Percentiles rank a stretch among this genome's conserved stretches.
phyloP scores from a whole-genome alignment of 495 filamentous ascomycete genomes.

The Penicillium subrubescens region DNA sequence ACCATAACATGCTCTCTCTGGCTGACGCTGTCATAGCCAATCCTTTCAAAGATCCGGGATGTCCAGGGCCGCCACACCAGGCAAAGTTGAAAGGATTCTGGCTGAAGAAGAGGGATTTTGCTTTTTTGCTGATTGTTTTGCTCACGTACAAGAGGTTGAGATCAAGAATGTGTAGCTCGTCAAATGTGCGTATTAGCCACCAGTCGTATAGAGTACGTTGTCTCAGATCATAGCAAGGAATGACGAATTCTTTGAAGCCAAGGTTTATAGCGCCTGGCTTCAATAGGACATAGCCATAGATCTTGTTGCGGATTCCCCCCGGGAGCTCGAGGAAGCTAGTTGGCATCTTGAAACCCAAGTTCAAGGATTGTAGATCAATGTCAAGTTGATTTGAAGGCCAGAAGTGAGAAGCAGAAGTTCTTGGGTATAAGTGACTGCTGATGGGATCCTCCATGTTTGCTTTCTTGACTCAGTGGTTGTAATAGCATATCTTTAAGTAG shows the following conservation, averaged over 20 bases:
- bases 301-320: neutral
- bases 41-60: neutral
- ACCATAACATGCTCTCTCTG: neutral
- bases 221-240: too few species aligned
- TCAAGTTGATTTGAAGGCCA: too few species aligned
- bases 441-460: neutral
- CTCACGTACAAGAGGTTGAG: neutral
- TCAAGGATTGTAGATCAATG: too few species aligned
- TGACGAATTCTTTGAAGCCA: too few species aligned
- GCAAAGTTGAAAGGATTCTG: neutral
- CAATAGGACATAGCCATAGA: neutral
- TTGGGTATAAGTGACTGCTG: neutral
- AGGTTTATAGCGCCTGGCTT: neutral
- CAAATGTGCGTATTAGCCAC: too few species aligned
- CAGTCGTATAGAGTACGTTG: neutral
- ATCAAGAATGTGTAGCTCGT: too few species aligned
- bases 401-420: too few species aligned
- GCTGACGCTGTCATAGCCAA: neutral
- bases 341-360: neutral
- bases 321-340: neutral
- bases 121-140: neutral
- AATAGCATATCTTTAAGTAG: neutral
- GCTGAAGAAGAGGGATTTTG: neutral
- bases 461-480: neutral
- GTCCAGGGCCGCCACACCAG: too few species aligned